Evolutionary conservation across 1,139 yeast genomes (phyloP).

Genomic region (Scheffersomyces quercinus): DNA sequence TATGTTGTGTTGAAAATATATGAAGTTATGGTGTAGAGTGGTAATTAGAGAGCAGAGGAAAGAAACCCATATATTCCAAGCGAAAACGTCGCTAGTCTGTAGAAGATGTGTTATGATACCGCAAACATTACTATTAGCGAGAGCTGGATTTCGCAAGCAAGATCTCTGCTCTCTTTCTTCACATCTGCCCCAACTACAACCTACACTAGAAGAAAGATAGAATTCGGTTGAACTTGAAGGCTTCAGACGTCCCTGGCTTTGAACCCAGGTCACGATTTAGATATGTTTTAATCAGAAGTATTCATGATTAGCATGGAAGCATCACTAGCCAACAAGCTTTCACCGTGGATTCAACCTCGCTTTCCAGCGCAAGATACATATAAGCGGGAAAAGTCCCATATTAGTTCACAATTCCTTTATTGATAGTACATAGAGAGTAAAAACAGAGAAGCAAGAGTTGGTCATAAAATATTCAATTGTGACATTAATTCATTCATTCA

Average conservation of each 20-base stretch:
- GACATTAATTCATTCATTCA: neutral
- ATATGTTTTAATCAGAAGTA: constrained; percentile 42
- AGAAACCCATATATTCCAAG: too few relatives aligned
- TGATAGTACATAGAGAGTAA: neutral
- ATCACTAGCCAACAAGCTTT: constrained; percentile 37
- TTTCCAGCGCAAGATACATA: constrained; percentile 1
- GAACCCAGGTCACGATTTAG: constrained; percentile 25
- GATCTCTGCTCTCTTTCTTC: neutral
- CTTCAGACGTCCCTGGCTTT: constrained; percentile 32
- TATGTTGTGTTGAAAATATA: too few relatives aligned
- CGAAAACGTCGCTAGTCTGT: too few relatives aligned
- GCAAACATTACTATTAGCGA: neutral
- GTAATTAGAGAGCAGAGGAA: neutral
- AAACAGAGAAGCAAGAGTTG: neutral
- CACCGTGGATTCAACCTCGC: neutral
- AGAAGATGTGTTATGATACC: too few relatives aligned
- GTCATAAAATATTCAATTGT: neutral
- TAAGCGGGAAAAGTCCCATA: neutral
- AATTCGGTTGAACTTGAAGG: constrained; percentile 8
- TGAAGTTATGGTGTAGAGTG: neutral
- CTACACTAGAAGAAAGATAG: too few relatives aligned
- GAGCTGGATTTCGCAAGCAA: too few relatives aligned
- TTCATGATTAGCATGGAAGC: constrained; percentile 57
- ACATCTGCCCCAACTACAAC: too few relatives aligned
- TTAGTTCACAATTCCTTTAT: neutral